Evolutionary conservation across 176 grass and related monocot species (phyloP), one percentile per base, ranked within the genome.

Genomic region (Oryza australiensis): DNA sequence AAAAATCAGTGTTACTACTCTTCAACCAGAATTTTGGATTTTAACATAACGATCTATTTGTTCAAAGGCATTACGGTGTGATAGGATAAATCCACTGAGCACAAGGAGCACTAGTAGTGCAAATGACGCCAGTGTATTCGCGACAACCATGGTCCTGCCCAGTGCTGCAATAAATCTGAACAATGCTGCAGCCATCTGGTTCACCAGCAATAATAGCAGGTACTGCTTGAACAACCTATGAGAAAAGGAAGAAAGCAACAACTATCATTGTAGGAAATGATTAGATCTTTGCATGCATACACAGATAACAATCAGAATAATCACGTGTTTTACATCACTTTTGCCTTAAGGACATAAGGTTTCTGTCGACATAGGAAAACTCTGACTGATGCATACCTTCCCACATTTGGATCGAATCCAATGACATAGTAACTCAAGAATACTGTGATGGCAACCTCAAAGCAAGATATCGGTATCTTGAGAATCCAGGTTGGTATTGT

Each of bases 401-500:
- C 89, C 24, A 89, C 32, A 59, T 81, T 82, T 13, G 89, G 89
- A 85, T 94, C 92, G 12, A 87, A 94, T 26, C 89, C 92, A 30
- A 91, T 94, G 43, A 91, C 84, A 26, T 94, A 94, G 62, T 94
- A 94, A 64, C 81, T 87, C 65, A 82, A 83, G 89, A 91, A 87
- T 20, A 94, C 79, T 62, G 86, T 88, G 43, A 94, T 84, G 40
- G 89, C 86, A 64, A 87, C 86, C 68, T 94, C 92, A 38, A 91
- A 1, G 33, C 85, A 84, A 5, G 89, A 77, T 59, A 94, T 74
- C 0, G 92, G 86, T 67, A 94, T 91, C 86, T 94, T 94, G 2
- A 94, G 85, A 70, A 94, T 87, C 89, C 92, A 94, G 27, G 84
- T 83, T 7, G 92, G 92, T 66, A 94, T 42, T 26, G 89, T 60